Base-by-base conservation (phyloP, 441 rosid genomes). In the Arabidopsis hybrid region DNA sequence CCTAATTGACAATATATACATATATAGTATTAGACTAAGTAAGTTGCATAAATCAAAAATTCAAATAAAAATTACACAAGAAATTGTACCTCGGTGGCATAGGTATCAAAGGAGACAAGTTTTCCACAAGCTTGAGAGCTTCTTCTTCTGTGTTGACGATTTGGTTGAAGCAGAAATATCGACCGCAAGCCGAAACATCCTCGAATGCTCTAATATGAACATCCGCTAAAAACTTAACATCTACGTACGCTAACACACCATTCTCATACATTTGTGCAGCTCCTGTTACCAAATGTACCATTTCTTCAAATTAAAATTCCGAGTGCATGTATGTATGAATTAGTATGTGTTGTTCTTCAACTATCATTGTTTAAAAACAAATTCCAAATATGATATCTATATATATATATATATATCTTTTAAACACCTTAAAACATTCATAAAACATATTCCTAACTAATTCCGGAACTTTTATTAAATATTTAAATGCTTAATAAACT, bases 181-280 rank as follows among this genome's bases (percentile, higher is more conserved):
- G 72, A 4, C 96, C 97, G 32, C 83, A 74, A 1, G 97, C 83
- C 3, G 96, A 89, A 13, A 50, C 76, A 60, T 92, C 94, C 77
- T 89, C 88, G 7, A 86, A 83, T 29, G 88, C 94, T 71, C 85
- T 81, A 66, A 92, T 84, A 64, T 92, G 90, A 32, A 89, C 88
- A 49, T 90, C 86, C 0, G 85, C 94, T 6, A 92, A 55, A 59
- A 92, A 92, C 13, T 56, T 67, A 17, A 86, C 89, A 12, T 90
- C 83, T 5, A 92, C 97, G 26, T 49, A 77, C 0, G 96, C 97
- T 8, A 90, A 67, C 11, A 92, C 96, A 43, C 97, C 97, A 8
- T 90, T 87, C 76, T 89, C 89, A 51, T 83, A 90, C 97, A 92
- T 92, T 61, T 92, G 82, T 55, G 96, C 85, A 43, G 95, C 93